phyloP scores from a whole-genome alignment of 345 rosid genomes.

The Cardamine occulta region DNA sequence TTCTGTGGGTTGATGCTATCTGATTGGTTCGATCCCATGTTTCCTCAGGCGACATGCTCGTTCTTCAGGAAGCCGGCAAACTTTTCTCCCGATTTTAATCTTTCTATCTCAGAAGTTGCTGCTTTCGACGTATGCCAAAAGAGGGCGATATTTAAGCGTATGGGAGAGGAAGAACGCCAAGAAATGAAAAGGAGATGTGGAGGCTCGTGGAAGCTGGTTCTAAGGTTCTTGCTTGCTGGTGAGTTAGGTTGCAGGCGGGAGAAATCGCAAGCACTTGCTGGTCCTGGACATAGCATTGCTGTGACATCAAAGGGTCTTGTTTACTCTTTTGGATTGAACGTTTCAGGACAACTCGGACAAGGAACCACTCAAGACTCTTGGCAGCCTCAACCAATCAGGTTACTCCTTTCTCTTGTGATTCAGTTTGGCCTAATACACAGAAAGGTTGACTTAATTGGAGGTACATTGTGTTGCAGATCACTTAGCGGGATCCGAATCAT shows the following conservation, averaged over 20 bases:
- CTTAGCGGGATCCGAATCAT: constrained; percentile 88
- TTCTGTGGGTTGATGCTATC: constrained; percentile 46
- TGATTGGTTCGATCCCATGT: constrained; percentile 40
- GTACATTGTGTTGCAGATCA: constrained; percentile 81
- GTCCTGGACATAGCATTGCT: constrained; percentile 94
- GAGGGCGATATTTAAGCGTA: constrained; percentile 78
- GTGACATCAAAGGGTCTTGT: constrained; percentile 79
- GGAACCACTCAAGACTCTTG: constrained; percentile 85
- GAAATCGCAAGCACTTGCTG: constrained; percentile 92
- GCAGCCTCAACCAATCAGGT: constrained; percentile 90
- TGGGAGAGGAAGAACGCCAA: constrained; percentile 68
- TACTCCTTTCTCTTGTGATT: constrained; percentile 40
- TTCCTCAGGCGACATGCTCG: constrained; percentile 83
- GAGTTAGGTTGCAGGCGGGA: constrained; percentile 90
- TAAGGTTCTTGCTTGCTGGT: constrained; percentile 81
- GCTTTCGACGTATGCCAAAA: constrained; percentile 90
- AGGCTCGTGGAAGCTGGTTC: constrained; percentile 93
- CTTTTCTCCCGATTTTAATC: constrained; percentile 72
- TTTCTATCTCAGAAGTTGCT: constrained; percentile 93
- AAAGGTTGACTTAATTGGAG: constrained; percentile 50
- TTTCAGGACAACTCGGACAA: constrained; percentile 90
- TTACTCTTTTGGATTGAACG: constrained; percentile 82
- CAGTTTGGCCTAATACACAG: constrained; percentile 29
- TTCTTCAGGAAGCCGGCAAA: constrained; percentile 96
- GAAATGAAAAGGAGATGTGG: constrained; percentile 77